Evolutionary conservation across 768 basidiomycete species (phyloP).

Genomic region (Tricholoma matsutake): DNA sequence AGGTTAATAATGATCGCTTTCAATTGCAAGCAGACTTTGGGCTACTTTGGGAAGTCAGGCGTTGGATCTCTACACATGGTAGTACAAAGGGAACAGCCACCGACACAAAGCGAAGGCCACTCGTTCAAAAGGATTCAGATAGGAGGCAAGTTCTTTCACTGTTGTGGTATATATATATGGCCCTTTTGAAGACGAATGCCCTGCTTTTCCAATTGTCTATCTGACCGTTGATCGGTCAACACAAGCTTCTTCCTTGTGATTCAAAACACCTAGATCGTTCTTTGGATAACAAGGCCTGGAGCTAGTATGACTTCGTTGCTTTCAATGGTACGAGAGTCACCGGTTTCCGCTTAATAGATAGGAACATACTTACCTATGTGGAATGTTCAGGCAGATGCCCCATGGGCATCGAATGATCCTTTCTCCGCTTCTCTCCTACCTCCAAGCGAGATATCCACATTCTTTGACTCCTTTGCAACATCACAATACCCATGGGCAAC

Average conservation of each 20-base stretch:
- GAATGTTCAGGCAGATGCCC: slow-evolving; percentile 9
- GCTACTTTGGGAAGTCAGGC: neutral
- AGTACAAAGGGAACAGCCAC: slow-evolving; percentile 3
- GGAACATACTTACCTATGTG: neutral
- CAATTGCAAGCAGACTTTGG: neutral
- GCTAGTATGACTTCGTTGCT: slow-evolving; percentile 12
- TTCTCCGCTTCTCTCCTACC: slow-evolving; percentile 7
- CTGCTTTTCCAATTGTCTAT: neutral
- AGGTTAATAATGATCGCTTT: neutral
- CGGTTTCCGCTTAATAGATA: neutral
- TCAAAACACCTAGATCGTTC: slow-evolving; percentile 5
- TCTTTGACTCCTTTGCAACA: slow-evolving; percentile 13
- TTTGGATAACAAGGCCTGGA: slow-evolving; percentile 10
- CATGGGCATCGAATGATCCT: slow-evolving; percentile 10
- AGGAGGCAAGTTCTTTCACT: neutral
- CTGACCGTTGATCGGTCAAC: slow-evolving; percentile 20
- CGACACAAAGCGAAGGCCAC: slow-evolving; percentile 13
- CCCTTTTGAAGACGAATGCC: neutral
- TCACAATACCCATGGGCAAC: slow-evolving; percentile 8
- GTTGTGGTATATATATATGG: slow-evolving; percentile 7
- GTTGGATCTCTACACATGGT: neutral
- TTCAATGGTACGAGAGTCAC: slow-evolving; percentile 8
- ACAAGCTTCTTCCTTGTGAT: neutral
- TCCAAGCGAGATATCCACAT: slow-evolving; percentile 10
- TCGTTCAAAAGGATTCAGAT: neutral